Base-by-base conservation (phyloP, 2,329 filamentous ascomycete genomes). In the Colletotrichum sp. region DNA sequence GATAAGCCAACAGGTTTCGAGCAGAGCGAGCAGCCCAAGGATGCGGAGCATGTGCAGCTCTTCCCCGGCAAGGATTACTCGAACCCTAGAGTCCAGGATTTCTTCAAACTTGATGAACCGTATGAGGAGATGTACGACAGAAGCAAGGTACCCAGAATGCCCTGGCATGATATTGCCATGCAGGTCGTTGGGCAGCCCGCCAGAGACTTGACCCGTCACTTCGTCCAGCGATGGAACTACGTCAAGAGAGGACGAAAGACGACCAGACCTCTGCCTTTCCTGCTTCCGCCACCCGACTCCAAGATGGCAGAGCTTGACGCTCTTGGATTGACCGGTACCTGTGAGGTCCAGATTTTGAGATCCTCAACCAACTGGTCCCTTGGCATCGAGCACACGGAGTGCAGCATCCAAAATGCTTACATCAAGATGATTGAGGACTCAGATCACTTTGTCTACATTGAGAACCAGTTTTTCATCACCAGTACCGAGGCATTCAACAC, bases 61-160 rank as follows among this genome's bases (percentile, higher is more conserved):
- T 99, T 97, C 92, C 96, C 97, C 0, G 97, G 97, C 67, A 99
- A 99, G 84, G 97, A 99, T 84, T 99, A 99, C 85, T 98, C 96
- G 1, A 99, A 99, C 81, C 96, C 97, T 21, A 91, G 97, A 80
- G 95, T 98, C 5, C 95, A 98, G 80, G 97, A 99, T 84, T 99
- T 99, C 83, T 98, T 95, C 87, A 92, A 93, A 74, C 91, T 99
- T 30, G 94, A 97, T 82, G 95, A 98, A 83, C 97, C 97, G 3
- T 99, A 99, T 81, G 97, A 98, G 82, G 97, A 99, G 85, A 99
- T 99, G 97, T 99, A 99, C 81, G 95, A 99, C 84, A 93, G 97
- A 71, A 94, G 92, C 76, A 94, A 94, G 82, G 91, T 96, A 21
- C 96, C 97, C 3, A 90, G 97, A 77, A 99, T 99, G 97, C 96